These are phyloP conservation scores for Jimgerdemannia flammicorona DNA, from an alignment of 192 early-diverging fungal genomes.

Conservation along the genomic window DNA sequence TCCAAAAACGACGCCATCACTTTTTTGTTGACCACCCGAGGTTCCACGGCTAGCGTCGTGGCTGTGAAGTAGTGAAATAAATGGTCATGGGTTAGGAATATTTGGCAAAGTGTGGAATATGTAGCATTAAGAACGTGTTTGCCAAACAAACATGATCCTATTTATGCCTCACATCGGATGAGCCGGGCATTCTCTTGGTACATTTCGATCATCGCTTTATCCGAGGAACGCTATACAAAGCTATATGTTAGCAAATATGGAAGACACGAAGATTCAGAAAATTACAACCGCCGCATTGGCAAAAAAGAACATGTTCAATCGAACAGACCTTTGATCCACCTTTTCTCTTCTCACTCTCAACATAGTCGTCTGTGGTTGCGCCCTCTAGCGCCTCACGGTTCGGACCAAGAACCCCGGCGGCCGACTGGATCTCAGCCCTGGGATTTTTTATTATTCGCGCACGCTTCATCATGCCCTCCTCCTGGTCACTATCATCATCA, in stretches of 20 bases:
- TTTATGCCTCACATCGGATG: background rate
- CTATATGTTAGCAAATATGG: no score
- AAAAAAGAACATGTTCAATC: background rate
- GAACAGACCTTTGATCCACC: background rate
- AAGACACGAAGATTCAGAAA: no score
- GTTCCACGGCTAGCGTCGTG: background rate
- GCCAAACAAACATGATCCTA: no score
- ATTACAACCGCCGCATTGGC: no score
- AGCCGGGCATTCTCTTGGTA: background rate
- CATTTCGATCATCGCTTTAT: slow-evolving; percentile 2
- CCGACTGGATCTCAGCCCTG: no score
- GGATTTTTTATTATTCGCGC: no score
- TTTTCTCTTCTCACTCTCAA: background rate
- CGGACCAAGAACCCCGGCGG: no score
- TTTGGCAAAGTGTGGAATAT: no score
- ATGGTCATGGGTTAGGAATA: background rate
- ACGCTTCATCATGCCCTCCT: background rate
- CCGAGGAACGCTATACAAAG: background rate
- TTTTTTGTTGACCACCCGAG: background rate
- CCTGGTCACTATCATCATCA: background rate
- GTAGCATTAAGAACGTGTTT: no score
- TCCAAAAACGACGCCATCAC: background rate
- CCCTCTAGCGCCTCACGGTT: background rate
- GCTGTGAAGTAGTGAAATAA: background rate
- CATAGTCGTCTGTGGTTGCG: background rate